A percentile compares a stretch with the other conserved stretches of the same genome.
These are phyloP conservation scores for Russula dissimulans DNA, from an alignment of 768 basidiomycete species.

Conservation along the genomic window DNA sequence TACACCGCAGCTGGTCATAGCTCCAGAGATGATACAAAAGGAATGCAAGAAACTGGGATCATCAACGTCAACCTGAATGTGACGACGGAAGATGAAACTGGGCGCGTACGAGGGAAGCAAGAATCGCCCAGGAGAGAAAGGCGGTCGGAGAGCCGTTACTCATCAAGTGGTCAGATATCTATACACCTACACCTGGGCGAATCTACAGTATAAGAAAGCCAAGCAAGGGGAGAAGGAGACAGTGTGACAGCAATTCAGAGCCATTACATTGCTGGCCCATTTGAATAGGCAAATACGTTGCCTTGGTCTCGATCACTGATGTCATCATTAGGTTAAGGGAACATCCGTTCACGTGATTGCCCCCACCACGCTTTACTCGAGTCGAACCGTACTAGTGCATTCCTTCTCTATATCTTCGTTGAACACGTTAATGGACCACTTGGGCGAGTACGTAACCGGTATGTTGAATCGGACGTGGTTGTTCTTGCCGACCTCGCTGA, in stretches of 20 bases:
- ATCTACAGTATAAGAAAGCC: neutral
- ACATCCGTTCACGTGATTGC: too few species aligned
- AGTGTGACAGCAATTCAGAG: neutral
- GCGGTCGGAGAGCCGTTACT: slow-evolving; percentile 64
- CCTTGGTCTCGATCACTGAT: neutral
- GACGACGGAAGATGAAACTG: neutral
- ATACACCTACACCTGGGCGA: neutral
- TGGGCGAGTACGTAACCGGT: slow-evolving; percentile 47
- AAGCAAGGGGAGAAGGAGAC: neutral
- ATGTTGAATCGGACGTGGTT: slow-evolving; percentile 52
- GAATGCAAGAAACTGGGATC: slow-evolving; percentile 52
- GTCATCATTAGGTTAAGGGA: neutral
- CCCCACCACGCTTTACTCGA: neutral
- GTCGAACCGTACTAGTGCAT: neutral
- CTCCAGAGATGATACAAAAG: slow-evolving; percentile 69
- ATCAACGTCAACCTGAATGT: neutral
- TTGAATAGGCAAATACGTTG: neutral
- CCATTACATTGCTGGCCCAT: too few species aligned
- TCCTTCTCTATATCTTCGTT: slow-evolving; percentile 46
- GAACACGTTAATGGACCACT: slow-evolving; percentile 71
- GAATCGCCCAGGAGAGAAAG: slow-evolving; percentile 68
- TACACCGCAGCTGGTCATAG: slow-evolving; percentile 69
- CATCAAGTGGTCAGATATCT: slow-evolving; percentile 34
- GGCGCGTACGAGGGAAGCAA: slow-evolving; percentile 24
- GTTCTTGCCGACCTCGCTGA: slow-evolving; percentile 41